Evolutionary conservation across 2,329 filamentous ascomycete genomes (phyloP).

Genomic region (Diaporthe sp.): DNA sequence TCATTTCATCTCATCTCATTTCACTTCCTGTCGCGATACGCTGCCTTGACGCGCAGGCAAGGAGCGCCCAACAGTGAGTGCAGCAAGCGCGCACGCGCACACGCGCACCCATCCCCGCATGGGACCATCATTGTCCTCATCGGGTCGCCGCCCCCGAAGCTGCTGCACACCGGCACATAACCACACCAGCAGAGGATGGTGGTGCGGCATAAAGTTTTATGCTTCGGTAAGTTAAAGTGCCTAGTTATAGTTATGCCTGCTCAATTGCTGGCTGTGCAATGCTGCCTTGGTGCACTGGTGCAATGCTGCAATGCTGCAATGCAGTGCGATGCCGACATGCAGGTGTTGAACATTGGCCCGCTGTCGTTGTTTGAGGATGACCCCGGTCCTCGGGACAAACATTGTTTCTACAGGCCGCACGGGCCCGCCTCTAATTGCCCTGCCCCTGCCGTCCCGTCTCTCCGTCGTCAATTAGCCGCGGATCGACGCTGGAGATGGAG

Average conservation of each 20-base stretch:
- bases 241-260: neutral
- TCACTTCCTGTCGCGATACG: constrained; percentile 35
- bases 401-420: constrained; percentile 39
- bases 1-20: constrained; percentile 2
- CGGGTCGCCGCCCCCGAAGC: neutral
- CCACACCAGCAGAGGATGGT: neutral
- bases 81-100: neutral
- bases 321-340: constrained; percentile 29
- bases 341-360: constrained; percentile 4
- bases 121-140: constrained; percentile 1
- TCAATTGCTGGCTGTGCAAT: neutral
- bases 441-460: constrained; percentile 16
- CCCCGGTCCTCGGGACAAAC: constrained; percentile 30
- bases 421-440: constrained; percentile 11
- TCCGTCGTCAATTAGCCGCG: constrained; percentile 32
- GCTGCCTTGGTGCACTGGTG: neutral
- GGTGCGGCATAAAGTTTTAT: too few relatives aligned
- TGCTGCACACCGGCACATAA: neutral
- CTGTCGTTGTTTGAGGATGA: constrained; percentile 21
- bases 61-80: constrained; percentile 6
- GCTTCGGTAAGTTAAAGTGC: too few relatives aligned
- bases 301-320: neutral
- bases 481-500: constrained; percentile 14
- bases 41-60: constrained; percentile 19
- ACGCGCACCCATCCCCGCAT: neutral